Base-by-base conservation (phyloP, 306 rosid species). In the Crotalaria pallida region DNA sequence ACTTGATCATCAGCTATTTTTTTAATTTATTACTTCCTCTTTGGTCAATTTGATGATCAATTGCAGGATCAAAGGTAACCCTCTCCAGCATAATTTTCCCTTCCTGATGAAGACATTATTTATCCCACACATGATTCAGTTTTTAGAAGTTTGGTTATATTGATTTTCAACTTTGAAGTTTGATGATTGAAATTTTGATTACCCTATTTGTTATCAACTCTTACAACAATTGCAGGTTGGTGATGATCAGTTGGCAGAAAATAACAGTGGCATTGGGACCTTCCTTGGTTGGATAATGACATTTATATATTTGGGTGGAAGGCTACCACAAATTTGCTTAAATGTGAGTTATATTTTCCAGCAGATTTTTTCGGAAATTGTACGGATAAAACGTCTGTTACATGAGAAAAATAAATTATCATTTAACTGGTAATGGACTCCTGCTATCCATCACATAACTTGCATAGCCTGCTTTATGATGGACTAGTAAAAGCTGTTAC, bases 281-380 rank as follows among this genome's bases (percentile, higher is more conserved):
- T 77, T 77, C 75, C 85, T 92, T 77, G 98, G 98, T 58, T 92
- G 96, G 98, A 90, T 84, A 76, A 92, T 92, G 96, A 81, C 98
- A 79, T 68, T 81, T 67, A 52, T 87, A 74, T 92, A 92, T 81
- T 65, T 89, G 85, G 84, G 96, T 16, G 98, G 98, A 73, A 85
- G 98, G 52, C 66, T 92, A 56, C 98, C 98, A 66, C 98, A 92
- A 80, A 89, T 92, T 60, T 74, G 38, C 53, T 80, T 92, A 76
- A 92, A 87, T 72, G 98, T 92, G 77, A 89, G 98, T 74, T 72
- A 62, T 58, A 65, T 56, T 62, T 73, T 58, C 53, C 12, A 34
- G 53, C 31, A 58, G 29, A 77, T 44, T 79, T 10, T 73, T 33
- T 15, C 38, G 63, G 33, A 56, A 65, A 34, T 17, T 78, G 57